Conservation (phyloP, 73 alveolate genomes). For the Blepharisma stoltei region DNA sequence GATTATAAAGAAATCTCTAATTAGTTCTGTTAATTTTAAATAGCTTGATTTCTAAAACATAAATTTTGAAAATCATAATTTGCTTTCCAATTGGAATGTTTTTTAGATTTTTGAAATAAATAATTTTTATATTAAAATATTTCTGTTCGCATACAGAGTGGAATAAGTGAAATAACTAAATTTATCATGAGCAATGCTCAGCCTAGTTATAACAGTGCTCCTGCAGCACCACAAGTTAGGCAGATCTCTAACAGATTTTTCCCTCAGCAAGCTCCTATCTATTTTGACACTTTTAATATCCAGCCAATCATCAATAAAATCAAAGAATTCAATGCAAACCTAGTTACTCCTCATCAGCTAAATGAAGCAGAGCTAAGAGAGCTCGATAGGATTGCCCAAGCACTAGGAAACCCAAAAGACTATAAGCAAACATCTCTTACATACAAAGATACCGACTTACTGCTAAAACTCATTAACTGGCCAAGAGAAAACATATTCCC, state of each 20-base stretch:
- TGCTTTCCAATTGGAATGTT: too few species aligned
- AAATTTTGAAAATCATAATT: neutral
- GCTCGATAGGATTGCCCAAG: conserved; percentile 61
- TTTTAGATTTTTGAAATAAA: too few species aligned
- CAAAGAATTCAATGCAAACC: conserved; percentile 69
- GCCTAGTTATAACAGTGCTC: conserved; percentile 38
- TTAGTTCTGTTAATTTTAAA: too few species aligned
- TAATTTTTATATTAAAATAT: too few species aligned
- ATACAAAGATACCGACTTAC: conserved; percentile 61
- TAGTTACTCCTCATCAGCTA: conserved; percentile 51
- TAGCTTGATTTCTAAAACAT: conserved; percentile 5
- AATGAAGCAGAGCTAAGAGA: conserved; percentile 72
- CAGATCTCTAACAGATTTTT: conserved; percentile 38
- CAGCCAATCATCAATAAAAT: conserved; percentile 91
- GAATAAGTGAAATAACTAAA: conserved; percentile 61
- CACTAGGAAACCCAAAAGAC: conserved; percentile 57
- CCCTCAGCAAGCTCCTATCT: conserved; percentile 60
- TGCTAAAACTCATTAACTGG: conserved; percentile 81
- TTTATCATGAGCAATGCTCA: conserved; percentile 45
- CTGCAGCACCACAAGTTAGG: conserved; percentile 41
- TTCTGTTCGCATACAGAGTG: too few species aligned
- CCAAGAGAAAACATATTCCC: conserved; percentile 87
- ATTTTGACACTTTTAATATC: conserved; percentile 74
- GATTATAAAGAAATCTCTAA: conserved; percentile 27
- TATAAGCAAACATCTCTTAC: conserved; percentile 65